Evolutionary conservation across 1,284 basidiomycete genomes (phyloP).

Genomic region (Ustanciosporium gigantosporum): DNA sequence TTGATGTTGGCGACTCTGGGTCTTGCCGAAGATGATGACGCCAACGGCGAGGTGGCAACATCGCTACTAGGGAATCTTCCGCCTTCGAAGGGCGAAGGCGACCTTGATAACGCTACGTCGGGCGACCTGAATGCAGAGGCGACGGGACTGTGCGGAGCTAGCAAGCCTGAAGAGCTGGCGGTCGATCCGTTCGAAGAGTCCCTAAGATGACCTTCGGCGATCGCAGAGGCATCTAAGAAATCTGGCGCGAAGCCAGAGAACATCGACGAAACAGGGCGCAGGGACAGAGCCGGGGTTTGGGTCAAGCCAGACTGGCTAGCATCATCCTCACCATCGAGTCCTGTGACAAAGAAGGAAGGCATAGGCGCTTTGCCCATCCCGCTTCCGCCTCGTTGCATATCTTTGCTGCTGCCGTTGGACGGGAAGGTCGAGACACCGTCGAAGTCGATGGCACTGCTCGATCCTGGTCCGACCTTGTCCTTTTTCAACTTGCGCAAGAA

Average conservation of each 20-base stretch:
- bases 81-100: constrained; percentile 1
- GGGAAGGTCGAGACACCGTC: constrained; percentile 29
- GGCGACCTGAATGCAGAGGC: constrained; percentile 14
- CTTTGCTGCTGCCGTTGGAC: constrained; percentile 14
- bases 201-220: constrained; percentile 17
- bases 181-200: constrained; percentile 16
- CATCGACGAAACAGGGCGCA: constrained; percentile 48
- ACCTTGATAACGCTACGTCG: constrained; percentile 4
- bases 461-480: constrained; percentile 18
- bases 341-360: constrained; percentile 37
- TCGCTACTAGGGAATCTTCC: background rate
- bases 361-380: constrained; percentile 20
- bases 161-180: constrained; percentile 17
- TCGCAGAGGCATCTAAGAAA: constrained; percentile 33
- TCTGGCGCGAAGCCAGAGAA: constrained; percentile 45
- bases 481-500: constrained; percentile 52
- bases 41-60: background rate
- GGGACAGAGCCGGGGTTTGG: constrained; percentile 38
- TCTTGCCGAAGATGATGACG: too few relatives aligned
- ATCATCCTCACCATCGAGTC: constrained; percentile 20
- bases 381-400: constrained; percentile 7
- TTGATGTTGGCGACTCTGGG: constrained; percentile 17
- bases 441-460: constrained; percentile 22
- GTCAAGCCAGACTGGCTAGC: constrained; percentile 5
- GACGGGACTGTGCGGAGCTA: constrained; percentile 25